phyloP scores from a whole-genome alignment of 495 filamentous ascomycete species.

The Penicillium simplicissimum region DNA sequence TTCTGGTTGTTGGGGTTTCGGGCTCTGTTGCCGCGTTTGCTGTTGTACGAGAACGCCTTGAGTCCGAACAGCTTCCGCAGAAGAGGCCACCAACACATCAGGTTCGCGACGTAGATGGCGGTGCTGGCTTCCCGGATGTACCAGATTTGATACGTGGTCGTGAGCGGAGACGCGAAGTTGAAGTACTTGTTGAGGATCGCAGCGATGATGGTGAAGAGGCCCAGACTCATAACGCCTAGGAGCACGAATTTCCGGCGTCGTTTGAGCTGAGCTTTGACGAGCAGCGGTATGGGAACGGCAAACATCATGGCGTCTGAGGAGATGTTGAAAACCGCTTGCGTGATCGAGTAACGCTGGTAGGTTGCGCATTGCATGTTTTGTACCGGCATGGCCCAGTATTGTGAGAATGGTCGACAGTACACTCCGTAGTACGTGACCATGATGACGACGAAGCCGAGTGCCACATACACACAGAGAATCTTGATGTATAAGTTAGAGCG shows the following conservation, averaged over 20 bases:
- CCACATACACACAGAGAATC: constrained; percentile 54
- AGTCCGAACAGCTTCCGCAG: constrained; percentile 53
- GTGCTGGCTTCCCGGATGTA: constrained; percentile 66
- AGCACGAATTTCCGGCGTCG: constrained; percentile 54
- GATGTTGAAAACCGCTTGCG: constrained; percentile 66
- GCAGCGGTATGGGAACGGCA: constrained; percentile 58
- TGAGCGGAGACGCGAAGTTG: constrained; percentile 58
- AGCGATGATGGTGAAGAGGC: constrained; percentile 63
- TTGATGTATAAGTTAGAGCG: constrained; percentile 50
- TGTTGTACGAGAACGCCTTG: constrained; percentile 35
- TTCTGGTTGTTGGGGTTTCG: constrained; percentile 21
- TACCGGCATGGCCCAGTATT: constrained; percentile 60
- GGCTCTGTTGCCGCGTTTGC: constrained; percentile 26
- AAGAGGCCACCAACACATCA: constrained; percentile 63
- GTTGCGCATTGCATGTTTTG: constrained; percentile 38
- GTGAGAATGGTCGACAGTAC: constrained; percentile 61
- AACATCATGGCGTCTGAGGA: constrained; percentile 65
- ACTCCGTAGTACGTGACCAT: constrained; percentile 64
- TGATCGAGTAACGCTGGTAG: constrained; percentile 58
- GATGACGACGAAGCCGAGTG: constrained; percentile 57
- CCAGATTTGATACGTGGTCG: constrained; percentile 56
- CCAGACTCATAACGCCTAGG: constrained; percentile 51
- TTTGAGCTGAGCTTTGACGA: constrained; percentile 56
- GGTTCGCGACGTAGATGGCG: constrained; percentile 62
- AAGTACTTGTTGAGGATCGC: constrained; percentile 67